These are phyloP conservation scores for Fusarium coffeatum DNA, from an alignment of 2,329 filamentous ascomycete species.

Conservation along the genomic window DNA sequence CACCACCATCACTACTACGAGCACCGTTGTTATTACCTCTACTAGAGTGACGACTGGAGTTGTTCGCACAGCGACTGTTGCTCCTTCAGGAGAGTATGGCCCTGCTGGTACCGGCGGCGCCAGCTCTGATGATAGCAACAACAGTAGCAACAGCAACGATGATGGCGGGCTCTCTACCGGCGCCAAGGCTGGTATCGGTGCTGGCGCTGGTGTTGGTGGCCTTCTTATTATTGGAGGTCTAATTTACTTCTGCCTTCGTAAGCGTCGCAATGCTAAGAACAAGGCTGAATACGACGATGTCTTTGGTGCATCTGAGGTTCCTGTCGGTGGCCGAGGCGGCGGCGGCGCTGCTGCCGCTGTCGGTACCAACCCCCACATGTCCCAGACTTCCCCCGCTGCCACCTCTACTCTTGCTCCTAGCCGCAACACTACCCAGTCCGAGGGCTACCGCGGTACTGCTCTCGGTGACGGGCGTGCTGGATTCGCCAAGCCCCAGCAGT, in stretches of 20 bases:
- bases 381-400: constrained; percentile 43
- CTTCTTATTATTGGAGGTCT: constrained; percentile 49
- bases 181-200: constrained; percentile 59
- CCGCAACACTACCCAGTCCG: constrained; percentile 46
- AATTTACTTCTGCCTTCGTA: constrained; percentile 49
- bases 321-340: constrained; percentile 52
- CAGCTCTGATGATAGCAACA: constrained; percentile 18
- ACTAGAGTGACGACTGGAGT: constrained; percentile 50
- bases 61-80: constrained; percentile 45
- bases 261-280: constrained; percentile 48
- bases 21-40: constrained; percentile 52
- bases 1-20: constrained; percentile 54
- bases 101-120: constrained; percentile 29
- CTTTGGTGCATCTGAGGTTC: constrained; percentile 57
- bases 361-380: constrained; percentile 48
- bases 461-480: constrained; percentile 55
- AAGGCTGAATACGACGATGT: constrained; percentile 55
- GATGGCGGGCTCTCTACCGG: constrained; percentile 53
- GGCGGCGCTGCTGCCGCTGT: constrained; percentile 21
- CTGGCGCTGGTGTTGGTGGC: constrained; percentile 53
- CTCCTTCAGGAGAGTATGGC: constrained; percentile 44
- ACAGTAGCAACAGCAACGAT: constrained; percentile 28
- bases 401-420: constrained; percentile 45
- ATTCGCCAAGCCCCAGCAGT: constrained; percentile 54
- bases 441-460: constrained; percentile 56